Evolutionary conservation across 148 eudicot genomes (phyloP).

Genomic region (Rhododendron simsii): DNA sequence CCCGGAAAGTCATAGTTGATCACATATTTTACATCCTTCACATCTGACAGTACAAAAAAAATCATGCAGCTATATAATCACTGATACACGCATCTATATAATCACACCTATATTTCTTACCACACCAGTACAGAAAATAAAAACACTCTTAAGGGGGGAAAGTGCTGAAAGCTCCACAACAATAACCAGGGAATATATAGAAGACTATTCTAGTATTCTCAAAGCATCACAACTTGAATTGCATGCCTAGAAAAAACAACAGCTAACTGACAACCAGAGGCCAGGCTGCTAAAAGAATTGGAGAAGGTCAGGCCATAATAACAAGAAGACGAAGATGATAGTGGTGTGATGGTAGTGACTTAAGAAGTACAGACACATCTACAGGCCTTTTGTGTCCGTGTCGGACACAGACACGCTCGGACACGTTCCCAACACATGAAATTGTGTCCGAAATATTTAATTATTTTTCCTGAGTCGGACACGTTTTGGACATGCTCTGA

Average conservation of each 20-base stretch:
- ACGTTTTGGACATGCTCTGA: too few relatives aligned
- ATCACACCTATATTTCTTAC: background rate
- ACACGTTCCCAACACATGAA: too few relatives aligned
- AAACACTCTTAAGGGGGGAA: background rate
- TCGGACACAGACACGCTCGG: too few relatives aligned
- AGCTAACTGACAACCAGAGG: background rate
- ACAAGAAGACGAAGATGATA: background rate
- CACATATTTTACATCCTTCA: slow-evolving; percentile 92
- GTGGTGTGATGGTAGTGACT: background rate
- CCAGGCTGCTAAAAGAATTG: background rate
- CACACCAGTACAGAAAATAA: background rate
- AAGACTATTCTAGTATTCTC: background rate
- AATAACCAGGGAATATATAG: background rate
- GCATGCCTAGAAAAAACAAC: background rate
- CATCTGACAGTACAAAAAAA: slow-evolving; percentile 44
- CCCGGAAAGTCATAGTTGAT: slow-evolving; percentile 97
- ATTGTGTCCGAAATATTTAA: too few relatives aligned
- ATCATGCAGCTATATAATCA: background rate
- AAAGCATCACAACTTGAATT: background rate
- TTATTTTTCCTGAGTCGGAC: too few relatives aligned
- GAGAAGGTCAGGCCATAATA: background rate
- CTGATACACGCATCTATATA: background rate
- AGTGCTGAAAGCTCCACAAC: background rate
- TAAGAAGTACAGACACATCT: too few relatives aligned
- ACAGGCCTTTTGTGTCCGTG: too few relatives aligned